Evolutionary conservation across 2,329 filamentous ascomycete genomes (phyloP).

Genomic region (Chaetoscypha palmicola): DNA sequence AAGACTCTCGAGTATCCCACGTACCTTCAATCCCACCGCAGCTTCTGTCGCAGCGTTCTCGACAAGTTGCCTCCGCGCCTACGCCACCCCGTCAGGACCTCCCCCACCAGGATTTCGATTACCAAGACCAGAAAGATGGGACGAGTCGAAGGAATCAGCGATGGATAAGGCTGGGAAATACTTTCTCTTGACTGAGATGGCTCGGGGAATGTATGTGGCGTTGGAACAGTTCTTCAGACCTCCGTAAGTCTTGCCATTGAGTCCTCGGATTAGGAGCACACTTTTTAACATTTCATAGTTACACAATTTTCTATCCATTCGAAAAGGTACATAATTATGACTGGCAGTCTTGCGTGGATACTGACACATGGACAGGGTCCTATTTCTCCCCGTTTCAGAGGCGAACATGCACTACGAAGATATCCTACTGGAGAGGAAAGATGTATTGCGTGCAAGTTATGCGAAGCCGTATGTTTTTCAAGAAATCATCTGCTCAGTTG

Average conservation of each 20-base stretch:
- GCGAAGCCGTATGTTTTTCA: constrained; percentile 63
- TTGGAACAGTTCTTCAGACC: constrained; percentile 97
- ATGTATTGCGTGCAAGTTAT: constrained; percentile 99
- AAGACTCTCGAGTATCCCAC: constrained; percentile 22
- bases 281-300: constrained; percentile 48
- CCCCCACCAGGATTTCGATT: constrained; percentile 78
- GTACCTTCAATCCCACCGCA: constrained; percentile 20
- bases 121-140: constrained; percentile 67
- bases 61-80: constrained; percentile 24
- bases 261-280: constrained; percentile 7
- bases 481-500: neutral
- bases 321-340: constrained; percentile 61
- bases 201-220: constrained; percentile 95
- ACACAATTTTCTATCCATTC: constrained; percentile 98
- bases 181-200: constrained; percentile 93
- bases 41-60: constrained; percentile 25
- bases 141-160: constrained; percentile 68
- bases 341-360: constrained; percentile 7
- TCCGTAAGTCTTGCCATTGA: constrained; percentile 61
- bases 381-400: constrained; percentile 95
- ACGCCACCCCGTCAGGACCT: constrained; percentile 65
- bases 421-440: constrained; percentile 98
- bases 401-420: constrained; percentile 91
- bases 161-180: constrained; percentile 84
- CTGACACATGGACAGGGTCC: constrained; percentile 54